phyloP scores from a whole-genome alignment of 2,329 filamentous ascomycete species.

The Gremmenia infestans region DNA sequence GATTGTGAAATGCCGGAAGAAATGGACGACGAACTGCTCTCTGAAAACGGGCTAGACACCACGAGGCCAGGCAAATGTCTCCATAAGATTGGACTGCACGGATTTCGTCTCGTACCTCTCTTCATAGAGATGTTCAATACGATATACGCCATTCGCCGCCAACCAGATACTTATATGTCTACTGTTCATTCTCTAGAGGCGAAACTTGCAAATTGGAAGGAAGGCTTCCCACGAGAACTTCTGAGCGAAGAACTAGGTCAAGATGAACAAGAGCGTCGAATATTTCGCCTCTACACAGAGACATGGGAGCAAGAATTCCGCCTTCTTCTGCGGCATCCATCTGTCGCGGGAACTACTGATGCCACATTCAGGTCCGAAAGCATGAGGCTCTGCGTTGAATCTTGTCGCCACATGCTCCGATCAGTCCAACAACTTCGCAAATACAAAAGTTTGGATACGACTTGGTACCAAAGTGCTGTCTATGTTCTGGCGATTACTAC shows the following conservation, averaged over 20 bases:
- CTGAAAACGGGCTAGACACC: conserved; percentile 57
- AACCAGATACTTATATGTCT: conserved; percentile 57
- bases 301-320: conserved; percentile 53
- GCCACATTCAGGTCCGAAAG: conserved; percentile 54
- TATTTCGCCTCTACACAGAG: conserved; percentile 51
- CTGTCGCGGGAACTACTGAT: conserved; percentile 51
- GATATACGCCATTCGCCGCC: conserved; percentile 66
- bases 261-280: conserved; percentile 38
- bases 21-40: conserved; percentile 65
- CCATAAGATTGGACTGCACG: conserved; percentile 61
- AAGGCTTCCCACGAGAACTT: conserved; percentile 58
- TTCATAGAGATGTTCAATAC: conserved; percentile 70
- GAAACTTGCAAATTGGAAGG: conserved; percentile 57
- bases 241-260: conserved; percentile 38
- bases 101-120: conserved; percentile 60
- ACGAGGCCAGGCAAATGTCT: conserved; percentile 54
- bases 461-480: conserved; percentile 70
- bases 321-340: conserved; percentile 57
- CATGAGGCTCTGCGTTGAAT: conserved; percentile 60
- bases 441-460: conserved; percentile 67
- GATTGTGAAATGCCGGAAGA: conserved; percentile 72
- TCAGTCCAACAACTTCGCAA: conserved; percentile 54
- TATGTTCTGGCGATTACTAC: conserved; percentile 72
- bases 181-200: conserved; percentile 62
- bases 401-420: conserved; percentile 58